Percentiles rank a stretch among this genome's conserved stretches.
These are phyloP conservation scores for Phytopythium kandeliae DNA, from an alignment of 352 stramenopile species.

Conservation along the genomic window DNA sequence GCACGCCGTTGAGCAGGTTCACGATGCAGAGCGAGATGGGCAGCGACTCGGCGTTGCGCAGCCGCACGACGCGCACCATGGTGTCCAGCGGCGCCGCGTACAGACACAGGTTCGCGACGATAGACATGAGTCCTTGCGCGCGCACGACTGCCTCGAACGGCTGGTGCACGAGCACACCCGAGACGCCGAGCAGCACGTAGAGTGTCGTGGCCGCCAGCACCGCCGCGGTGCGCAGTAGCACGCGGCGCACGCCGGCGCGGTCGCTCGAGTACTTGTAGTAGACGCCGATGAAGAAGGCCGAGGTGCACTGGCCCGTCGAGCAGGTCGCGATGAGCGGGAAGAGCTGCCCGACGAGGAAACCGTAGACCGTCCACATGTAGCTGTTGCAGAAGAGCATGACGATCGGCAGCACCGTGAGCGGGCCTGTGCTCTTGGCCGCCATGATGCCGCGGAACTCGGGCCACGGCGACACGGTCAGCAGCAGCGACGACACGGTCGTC, in stretches of 20 bases:
- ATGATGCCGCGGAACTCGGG: conserved; percentile 31
- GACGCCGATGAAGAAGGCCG: conserved; percentile 18
- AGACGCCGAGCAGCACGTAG: conserved; percentile 28
- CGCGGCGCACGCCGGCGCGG: conserved; percentile 16
- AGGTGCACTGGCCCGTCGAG: conserved; percentile 15
- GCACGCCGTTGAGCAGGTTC: conserved; percentile 28
- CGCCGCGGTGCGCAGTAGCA: conserved; percentile 8
- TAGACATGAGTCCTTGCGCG: conserved; percentile 28
- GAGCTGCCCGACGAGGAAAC: conserved; percentile 12
- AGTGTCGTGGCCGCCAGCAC: conserved; percentile 17
- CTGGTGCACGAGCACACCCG: conserved; percentile 16
- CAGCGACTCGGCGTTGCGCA: conserved; percentile 36
- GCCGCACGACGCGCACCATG: conserved; percentile 32
- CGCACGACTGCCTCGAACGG: conserved; percentile 17
- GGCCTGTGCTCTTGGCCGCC: conserved; percentile 2
- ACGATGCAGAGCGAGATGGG: conserved; percentile 33
- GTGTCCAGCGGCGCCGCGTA: conserved; percentile 40
- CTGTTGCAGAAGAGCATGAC: conserved; percentile 9
- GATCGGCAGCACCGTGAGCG: conserved; percentile 6
- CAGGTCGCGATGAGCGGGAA: conserved; percentile 16
- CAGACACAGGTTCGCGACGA: conserved; percentile 32
- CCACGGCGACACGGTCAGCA: conserved; percentile 31
- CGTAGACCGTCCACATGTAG: conserved; percentile 16
- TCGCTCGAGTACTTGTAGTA: conserved; percentile 27
- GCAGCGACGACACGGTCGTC: conserved; percentile 27